Base-by-base conservation (phyloP, 2,329 filamentous ascomycete genomes). In the Microdochium paspali region DNA sequence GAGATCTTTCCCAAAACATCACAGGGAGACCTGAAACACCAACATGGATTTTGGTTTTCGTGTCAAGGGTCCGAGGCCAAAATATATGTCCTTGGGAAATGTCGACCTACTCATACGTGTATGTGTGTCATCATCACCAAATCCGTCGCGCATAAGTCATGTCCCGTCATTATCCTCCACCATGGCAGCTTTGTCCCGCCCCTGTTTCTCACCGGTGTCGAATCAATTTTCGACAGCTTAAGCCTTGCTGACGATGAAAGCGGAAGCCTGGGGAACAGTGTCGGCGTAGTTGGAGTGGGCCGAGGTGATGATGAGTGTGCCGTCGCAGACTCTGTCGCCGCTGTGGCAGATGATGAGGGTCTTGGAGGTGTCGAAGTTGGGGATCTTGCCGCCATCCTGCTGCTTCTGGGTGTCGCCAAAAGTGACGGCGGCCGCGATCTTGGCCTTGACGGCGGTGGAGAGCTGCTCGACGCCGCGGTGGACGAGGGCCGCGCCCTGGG, bases 271-370 rank as follows among this genome's bases (percentile, higher is more conserved):
- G 31, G 10, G 10, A 6, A n/a, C 31, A n/a, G 18, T 9, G 10
- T 9, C 10, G 10, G 31, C 10, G 31, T 35, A 35, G 31, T 35
- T n/a, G 10, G 10, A n/a, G 31, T 69, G 67, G 4, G 63, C 57
- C 0, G 63, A 56, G 39, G 60, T 61, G 13, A 68, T 60, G 25
- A 54, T 56, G 12, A 70, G 56, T 1, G 56, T 61, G 45, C 66
- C 64, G 2, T 48, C 49, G 56, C 67, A 70, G 47, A 69, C 58
- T 25, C 58, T 55, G 49, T 70, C 67, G 46, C 65, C 65, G 10
- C 48, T 15, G 51, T 67, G 68, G 58, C 67, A 70, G 58, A 69
- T 68, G 52, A 69, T 63, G 35, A 65, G 60, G 45, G 63, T 66
- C 54, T 63, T 61, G 45, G 63, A 60, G n/a, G 52, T 42, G 23